Evolutionary conservation across 768 basidiomycete genomes (phyloP).

Genomic region (Suillus discolor): DNA sequence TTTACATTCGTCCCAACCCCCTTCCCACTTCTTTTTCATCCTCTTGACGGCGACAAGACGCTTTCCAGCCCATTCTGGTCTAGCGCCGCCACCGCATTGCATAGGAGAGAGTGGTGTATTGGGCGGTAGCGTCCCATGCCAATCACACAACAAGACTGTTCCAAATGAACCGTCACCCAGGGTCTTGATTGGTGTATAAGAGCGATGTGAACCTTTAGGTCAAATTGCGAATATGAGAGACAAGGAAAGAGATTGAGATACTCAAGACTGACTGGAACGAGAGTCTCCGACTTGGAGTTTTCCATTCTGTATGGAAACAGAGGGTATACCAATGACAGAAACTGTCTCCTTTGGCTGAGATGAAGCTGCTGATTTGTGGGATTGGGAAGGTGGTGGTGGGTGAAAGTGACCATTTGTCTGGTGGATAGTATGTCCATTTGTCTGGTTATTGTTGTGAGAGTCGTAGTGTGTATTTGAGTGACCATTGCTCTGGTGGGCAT

Average conservation of each 20-base stretch:
- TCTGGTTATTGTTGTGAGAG: conserved; percentile 27
- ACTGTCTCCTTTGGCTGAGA: conserved; percentile 57
- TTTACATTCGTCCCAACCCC: conserved; percentile 97
- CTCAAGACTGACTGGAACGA: conserved; percentile 59
- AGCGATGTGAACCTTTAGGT: conserved; percentile 72
- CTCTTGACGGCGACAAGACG: conserved; percentile 95
- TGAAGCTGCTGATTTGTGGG: conserved; percentile 18
- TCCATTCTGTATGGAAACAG: conserved; percentile 71
- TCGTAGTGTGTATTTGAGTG: conserved; percentile 16
- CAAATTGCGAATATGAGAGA: conserved; percentile 18
- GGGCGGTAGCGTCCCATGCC: conserved; percentile 94
- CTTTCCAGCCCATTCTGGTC: conserved; percentile 94
- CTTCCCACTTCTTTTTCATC: conserved; percentile 98
- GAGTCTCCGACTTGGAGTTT: conserved; percentile 74
- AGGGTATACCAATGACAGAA: conserved; percentile 72
- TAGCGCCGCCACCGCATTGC: conserved; percentile 91
- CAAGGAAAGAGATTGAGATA: conserved; percentile 4
- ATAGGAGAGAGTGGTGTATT: conserved; percentile 91
- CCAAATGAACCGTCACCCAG: conserved; percentile 99
- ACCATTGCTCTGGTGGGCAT: conserved; percentile 30
- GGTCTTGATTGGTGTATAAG: conserved; percentile 94
- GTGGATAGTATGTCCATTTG: conserved; percentile 28
- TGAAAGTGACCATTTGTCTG: conserved; percentile 14
- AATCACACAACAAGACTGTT: conserved; percentile 98
- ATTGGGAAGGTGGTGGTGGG: conserved; percentile 22